These are phyloP conservation scores for Colletotrichum sp. DNA, from an alignment of 2,329 filamentous ascomycete genomes.

Conservation along the genomic window DNA sequence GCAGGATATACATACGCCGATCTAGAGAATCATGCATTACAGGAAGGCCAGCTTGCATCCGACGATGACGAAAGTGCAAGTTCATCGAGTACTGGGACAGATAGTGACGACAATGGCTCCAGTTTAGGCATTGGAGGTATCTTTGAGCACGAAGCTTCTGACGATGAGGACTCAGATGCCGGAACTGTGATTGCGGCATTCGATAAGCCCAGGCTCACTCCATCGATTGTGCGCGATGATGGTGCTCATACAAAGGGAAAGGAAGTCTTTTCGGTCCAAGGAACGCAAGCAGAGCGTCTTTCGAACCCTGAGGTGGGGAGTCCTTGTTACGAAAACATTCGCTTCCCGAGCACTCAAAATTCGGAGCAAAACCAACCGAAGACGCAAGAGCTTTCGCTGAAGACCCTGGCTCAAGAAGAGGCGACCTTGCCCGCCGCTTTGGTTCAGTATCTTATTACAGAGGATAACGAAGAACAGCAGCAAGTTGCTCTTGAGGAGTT, in stretches of 20 bases:
- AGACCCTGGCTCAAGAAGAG: not conserved
- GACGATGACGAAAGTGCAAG: not conserved
- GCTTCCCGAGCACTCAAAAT: fast-evolving
- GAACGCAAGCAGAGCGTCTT: not conserved
- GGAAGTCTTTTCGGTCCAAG: not conserved
- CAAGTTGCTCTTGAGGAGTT: not conserved
- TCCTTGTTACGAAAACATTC: not conserved
- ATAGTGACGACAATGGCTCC: not conserved
- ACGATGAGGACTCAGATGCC: not conserved
- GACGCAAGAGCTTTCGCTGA: not conserved
- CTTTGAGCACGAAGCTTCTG: not conserved
- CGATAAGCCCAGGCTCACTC: not conserved
- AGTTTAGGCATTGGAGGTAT: not conserved
- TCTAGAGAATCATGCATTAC: not conserved
- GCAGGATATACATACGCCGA: not conserved
- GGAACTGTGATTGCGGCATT: not conserved
- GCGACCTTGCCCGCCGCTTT: not conserved
- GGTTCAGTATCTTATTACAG: not conserved
- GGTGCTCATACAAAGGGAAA: not conserved
- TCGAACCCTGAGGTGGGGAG: not conserved
- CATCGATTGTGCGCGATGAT: fast-evolving
- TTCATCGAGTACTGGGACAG: not conserved
- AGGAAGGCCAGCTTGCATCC: not conserved
- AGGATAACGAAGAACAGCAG: not conserved
- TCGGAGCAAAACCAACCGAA: not conserved